These are phyloP conservation scores for Apiospora rasikravindrae DNA, from an alignment of 2,329 filamentous ascomycete genomes.

Conservation along the genomic window DNA sequence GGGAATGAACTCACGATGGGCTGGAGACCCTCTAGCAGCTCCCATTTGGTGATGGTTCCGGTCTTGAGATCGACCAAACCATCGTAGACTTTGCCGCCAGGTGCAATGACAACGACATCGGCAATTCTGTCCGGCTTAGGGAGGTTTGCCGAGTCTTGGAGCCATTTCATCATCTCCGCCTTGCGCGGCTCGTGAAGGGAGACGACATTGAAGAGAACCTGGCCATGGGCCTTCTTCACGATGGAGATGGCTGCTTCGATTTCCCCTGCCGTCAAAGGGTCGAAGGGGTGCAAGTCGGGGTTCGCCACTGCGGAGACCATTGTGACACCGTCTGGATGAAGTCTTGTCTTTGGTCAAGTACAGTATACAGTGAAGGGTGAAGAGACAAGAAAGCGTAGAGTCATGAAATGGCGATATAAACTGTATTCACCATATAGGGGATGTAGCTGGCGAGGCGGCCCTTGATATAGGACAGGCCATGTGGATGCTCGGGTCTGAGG, in stretches of 20 bases:
- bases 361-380: not conserved
- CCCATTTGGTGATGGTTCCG: constrained; percentile 74
- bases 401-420: not conserved
- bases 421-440: not conserved
- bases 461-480: constrained; percentile 14
- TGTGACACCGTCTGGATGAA: not conserved
- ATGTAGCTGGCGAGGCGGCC: not conserved
- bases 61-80: constrained; percentile 76
- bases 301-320: constrained; percentile 1
- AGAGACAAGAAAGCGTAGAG: not conserved
- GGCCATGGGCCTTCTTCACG: constrained; percentile 71
- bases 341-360: not conserved
- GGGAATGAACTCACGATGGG: constrained; percentile 65
- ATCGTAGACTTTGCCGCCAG: constrained; percentile 81
- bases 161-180: constrained; percentile 80
- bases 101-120: constrained; percentile 82
- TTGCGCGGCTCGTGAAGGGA: constrained; percentile 86
- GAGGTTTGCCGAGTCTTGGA: constrained; percentile 65
- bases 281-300: constrained; percentile 66
- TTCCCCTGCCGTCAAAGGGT: constrained; percentile 74
- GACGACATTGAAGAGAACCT: constrained; percentile 85
- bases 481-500: not conserved
- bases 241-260: constrained; percentile 74
- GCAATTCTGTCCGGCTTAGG: constrained; percentile 74
- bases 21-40: constrained; percentile 76